A percentile compares a stretch with the other conserved stretches of the same genome.
Conservation (phyloP, 768 basidiomycete genomes). For the Neoboletus subvelutipes region DNA sequence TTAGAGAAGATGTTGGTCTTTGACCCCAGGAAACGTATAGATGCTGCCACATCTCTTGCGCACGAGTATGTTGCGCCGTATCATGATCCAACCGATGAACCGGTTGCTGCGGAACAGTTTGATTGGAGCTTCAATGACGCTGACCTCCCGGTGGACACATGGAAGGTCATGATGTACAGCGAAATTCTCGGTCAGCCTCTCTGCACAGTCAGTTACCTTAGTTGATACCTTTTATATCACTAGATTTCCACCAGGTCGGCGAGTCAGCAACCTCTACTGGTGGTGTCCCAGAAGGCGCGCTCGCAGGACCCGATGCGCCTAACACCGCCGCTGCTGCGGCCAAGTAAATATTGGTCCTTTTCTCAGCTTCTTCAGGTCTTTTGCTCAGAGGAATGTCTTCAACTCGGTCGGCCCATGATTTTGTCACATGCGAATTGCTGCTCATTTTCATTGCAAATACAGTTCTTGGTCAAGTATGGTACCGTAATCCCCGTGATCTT, state of each 20-base stretch:
- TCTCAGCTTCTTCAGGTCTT: conserved; percentile 1
- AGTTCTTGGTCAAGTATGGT: conserved; percentile 18
- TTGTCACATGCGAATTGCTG: neutral
- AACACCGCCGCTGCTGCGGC: conserved; percentile 11
- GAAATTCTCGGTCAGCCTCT: conserved; percentile 83
- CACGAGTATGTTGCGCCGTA: conserved; percentile 97
- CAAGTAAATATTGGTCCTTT: conserved; percentile 9
- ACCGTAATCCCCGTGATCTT: conserved; percentile 10
- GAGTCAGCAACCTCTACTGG: conserved; percentile 43
- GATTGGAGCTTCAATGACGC: conserved; percentile 99
- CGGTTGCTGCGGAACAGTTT: conserved; percentile 88
- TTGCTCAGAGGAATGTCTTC: conserved; percentile 8
- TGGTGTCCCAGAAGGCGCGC: conserved; percentile 56
- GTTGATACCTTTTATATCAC: neutral
- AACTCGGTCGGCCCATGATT: conserved; percentile 12
- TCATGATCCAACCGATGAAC: conserved; percentile 98
- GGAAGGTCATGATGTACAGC: conserved; percentile 99
- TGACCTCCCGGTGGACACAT: conserved; percentile 95
- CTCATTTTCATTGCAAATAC: neutral
- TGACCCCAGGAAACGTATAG: conserved; percentile 96
- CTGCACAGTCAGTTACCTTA: neutral
- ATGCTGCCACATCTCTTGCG: conserved; percentile 82
- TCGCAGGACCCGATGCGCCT: conserved; percentile 58
- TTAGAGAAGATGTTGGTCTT: conserved; percentile 99
- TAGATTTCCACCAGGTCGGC: conserved; percentile 82